Evolutionary conservation across 2,329 filamentous ascomycete genomes (phyloP), one percentile per base, ranked within the genome.

Genomic region (Domatiomyces catenatus): DNA sequence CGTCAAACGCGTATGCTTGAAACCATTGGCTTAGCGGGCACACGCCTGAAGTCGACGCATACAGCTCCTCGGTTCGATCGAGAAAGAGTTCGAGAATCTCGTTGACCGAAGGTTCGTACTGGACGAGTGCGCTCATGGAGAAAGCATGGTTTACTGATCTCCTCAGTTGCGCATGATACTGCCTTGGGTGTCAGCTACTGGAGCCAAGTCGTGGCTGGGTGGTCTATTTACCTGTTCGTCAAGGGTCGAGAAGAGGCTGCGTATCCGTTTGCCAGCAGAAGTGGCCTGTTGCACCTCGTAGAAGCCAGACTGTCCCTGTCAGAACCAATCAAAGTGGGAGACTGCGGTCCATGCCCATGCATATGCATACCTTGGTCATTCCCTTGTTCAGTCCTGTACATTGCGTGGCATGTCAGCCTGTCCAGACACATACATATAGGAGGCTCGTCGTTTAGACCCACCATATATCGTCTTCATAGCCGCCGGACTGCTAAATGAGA

Each of bases 401-500:
- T 15, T 15, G 32, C 15, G 15, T 12, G 10, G 32, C 15, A 15
- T 39, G 32, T 39, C 32, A 39, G 32, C 15, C 12, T 2, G 15
- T 15, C 4, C 8, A 39, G 15, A 5, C 10, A 32, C 8, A 10
- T n/a, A 32, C 28, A 32, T 32, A 39, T 39, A 15, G 32, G 3
- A 24, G 22, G 6, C 6, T 24, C 22, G 22, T 15, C 2, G 28
- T 32, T 32, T 1, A 39, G 1, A 39, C 32, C 32, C 10, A 39
- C 85, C 85, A 63, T 92, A 93, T 44, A 92, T 89, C 8, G 71
- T 70, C 66, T 84, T 85, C 58, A 90, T 71, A 0, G 84, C 83
- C 52, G 76, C 76, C 0, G 86, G 84, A 56, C 86, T 76, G 2
- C 82, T 76, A 60, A 92, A 87, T 0, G 83, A 86, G 1, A 92